A percentile compares a stretch with the other conserved stretches of the same genome.
Conservation (phyloP, 257 asterid species). For the Craterostigma plantagineum region DNA sequence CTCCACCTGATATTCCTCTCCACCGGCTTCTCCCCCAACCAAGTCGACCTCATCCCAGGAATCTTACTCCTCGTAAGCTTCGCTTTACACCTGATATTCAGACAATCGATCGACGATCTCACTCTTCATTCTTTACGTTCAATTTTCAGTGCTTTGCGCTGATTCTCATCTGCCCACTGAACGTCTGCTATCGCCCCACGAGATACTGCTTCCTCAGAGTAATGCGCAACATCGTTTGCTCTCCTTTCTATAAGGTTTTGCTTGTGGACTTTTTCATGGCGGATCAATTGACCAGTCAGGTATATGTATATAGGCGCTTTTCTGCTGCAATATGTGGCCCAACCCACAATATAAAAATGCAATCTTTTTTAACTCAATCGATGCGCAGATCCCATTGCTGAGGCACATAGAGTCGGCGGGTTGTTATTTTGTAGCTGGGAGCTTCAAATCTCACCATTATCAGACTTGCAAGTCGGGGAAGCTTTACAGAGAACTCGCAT, state of each 20-base stretch:
- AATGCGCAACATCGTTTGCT: slow-evolving; percentile 65
- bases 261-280: slow-evolving; percentile 98
- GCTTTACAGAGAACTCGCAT: slow-evolving; percentile 67
- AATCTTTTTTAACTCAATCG: too few species aligned
- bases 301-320: too few species aligned
- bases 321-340: too few species aligned
- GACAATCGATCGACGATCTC: background rate
- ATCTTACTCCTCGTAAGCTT: slow-evolving; percentile 58
- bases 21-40: slow-evolving; percentile 24
- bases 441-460: slow-evolving; percentile 35
- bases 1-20: slow-evolving; percentile 64
- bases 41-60: slow-evolving; percentile 59
- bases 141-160: slow-evolving; percentile 19
- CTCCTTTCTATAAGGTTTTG: slow-evolving; percentile 90
- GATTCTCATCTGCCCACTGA: slow-evolving; percentile 62
- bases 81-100: too few species aligned
- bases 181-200: slow-evolving; percentile 62
- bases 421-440: slow-evolving; percentile 74
- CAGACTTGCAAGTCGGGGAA: slow-evolving; percentile 66
- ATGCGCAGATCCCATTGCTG: slow-evolving; percentile 48
- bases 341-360: too few species aligned
- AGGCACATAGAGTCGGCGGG: slow-evolving; percentile 92
- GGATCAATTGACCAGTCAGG: slow-evolving; percentile 97
- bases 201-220: slow-evolving; percentile 59
- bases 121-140: background rate